Percentiles rank a stretch among this genome's conserved stretches.
Evolutionary conservation across 2,329 filamentous ascomycete genomes (phyloP).

Genomic region (Fusarium sp.): DNA sequence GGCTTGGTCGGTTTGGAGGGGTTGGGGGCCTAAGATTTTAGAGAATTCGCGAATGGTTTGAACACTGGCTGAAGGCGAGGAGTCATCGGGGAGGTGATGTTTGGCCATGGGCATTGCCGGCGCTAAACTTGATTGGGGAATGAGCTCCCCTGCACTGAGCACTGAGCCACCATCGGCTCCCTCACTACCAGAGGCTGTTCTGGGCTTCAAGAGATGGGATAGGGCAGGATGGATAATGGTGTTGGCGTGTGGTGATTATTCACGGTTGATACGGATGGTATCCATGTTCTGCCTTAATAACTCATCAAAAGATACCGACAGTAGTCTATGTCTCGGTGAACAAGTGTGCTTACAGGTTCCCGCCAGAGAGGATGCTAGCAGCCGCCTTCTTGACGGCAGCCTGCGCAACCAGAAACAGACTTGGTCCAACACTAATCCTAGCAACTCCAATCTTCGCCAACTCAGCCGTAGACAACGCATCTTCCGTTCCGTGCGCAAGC

Average conservation of each 20-base stretch:
- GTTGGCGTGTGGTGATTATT: too few species aligned
- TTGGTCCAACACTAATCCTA: conserved; percentile 66
- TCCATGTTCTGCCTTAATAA: not conserved
- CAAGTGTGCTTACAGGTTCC: conserved; percentile 16
- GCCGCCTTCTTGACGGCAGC: conserved; percentile 51
- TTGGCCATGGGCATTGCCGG: not conserved
- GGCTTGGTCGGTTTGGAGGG: not conserved
- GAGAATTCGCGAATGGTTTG: not conserved
- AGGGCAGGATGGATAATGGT: too few species aligned
- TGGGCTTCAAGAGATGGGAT: too few species aligned
- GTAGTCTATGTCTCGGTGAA: not conserved
- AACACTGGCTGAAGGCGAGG: not conserved
- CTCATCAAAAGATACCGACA: not conserved
- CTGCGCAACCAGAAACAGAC: conserved; percentile 56
- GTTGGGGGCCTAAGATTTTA: conserved; percentile 3
- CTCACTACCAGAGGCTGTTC: too few species aligned
- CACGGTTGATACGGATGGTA: too few species aligned
- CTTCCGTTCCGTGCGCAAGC: conserved; percentile 48
- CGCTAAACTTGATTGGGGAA: not conserved
- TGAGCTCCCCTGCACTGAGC: not conserved
- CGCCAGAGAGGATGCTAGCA: conserved; percentile 45
- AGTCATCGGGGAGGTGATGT: not conserved
- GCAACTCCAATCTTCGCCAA: conserved; percentile 63
- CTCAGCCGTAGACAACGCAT: conserved; percentile 56
- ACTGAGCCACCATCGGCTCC: not conserved